Evolutionary conservation across 1,284 basidiomycete genomes (phyloP).

Genomic region (Puccinia polysora): DNA sequence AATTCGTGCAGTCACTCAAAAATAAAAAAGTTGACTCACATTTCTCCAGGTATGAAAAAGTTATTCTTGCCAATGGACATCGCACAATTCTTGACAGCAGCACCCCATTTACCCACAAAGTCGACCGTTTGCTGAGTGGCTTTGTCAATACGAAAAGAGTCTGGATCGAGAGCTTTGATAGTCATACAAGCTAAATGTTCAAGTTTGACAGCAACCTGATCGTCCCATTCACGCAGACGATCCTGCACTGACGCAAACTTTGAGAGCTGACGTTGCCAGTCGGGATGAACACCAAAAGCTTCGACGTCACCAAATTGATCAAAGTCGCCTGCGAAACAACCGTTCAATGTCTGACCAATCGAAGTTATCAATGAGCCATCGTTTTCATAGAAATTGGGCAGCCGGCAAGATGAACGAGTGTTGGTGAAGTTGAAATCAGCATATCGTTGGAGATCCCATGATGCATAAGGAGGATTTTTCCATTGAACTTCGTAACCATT

Average conservation of each 20-base stretch:
- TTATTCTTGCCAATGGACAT: conserved; percentile 67
- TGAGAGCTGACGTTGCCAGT: conserved; percentile 76
- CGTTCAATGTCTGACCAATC: conserved; percentile 56
- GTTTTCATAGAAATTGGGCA: conserved; percentile 74
- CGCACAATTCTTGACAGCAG: conserved; percentile 69
- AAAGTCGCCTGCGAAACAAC: conserved; percentile 75
- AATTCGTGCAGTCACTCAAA: not conserved
- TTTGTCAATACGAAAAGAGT: conserved; percentile 89
- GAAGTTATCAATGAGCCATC: conserved; percentile 64
- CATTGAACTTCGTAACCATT: conserved; percentile 69
- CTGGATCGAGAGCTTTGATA: conserved; percentile 77
- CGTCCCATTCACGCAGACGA: conserved; percentile 81
- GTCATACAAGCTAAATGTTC: conserved; percentile 73
- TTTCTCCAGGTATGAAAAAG: conserved; percentile 83
- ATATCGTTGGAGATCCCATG: conserved; percentile 79
- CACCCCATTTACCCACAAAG: conserved; percentile 70
- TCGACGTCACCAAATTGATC: conserved; percentile 93
- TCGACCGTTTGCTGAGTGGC: conserved; percentile 81
- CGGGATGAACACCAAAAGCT: conserved; percentile 77
- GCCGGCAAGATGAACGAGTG: conserved; percentile 65
- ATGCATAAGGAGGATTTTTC: conserved; percentile 69
- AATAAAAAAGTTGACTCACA: conserved; percentile 51
- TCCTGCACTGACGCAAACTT: conserved; percentile 93
- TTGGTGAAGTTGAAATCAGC: conserved; percentile 71
- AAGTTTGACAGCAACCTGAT: conserved; percentile 68